A percentile compares a stretch with the other conserved stretches of the same genome.
These are phyloP conservation scores for Carpinus viminea DNA, from an alignment of 306 rosid genomes.

Conservation along the genomic window DNA sequence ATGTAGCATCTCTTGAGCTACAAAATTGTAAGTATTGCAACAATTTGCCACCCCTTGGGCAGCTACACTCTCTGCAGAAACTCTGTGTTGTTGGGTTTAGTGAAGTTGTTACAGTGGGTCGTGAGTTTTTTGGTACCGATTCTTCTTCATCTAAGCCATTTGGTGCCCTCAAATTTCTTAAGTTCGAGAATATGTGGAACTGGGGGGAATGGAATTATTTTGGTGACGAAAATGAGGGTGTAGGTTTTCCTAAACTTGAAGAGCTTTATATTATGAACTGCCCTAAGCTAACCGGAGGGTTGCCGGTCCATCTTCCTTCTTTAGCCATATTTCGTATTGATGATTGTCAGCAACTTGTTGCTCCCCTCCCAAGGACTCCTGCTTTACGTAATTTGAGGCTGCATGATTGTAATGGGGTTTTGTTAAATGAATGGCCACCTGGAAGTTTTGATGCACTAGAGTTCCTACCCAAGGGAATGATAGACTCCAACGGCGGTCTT, in stretches of 20 bases:
- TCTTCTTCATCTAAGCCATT: neutral
- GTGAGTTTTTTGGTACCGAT: slow-evolving; percentile 8
- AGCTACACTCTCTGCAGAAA: slow-evolving; percentile 13
- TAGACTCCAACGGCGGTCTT: too few relatives aligned
- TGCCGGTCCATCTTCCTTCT: neutral
- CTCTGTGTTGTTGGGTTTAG: slow-evolving; percentile 16
- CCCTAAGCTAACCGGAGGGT: neutral
- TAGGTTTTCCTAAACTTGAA: slow-evolving; percentile 7
- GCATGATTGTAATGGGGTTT: too few relatives aligned
- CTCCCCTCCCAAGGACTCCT: neutral
- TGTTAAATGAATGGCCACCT: neutral
- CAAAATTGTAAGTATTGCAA: neutral
- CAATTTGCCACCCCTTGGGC: slow-evolving; percentile 6
- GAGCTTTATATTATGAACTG: neutral
- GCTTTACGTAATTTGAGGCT: neutral
- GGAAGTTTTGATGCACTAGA: neutral
- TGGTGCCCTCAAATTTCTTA: slow-evolving; percentile 1
- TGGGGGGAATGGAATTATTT: slow-evolving; percentile 13
- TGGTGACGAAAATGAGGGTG: neutral
- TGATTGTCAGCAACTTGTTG: neutral
- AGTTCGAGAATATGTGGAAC: neutral
- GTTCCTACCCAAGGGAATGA: too few relatives aligned
- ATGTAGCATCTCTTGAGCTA: slow-evolving; percentile 2
- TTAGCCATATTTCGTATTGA: neutral
- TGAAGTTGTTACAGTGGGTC: neutral